Evolutionary conservation across 1,284 basidiomycete species (phyloP), one percentile per base, ranked within the genome.

Genomic region (Mycena citricolor): DNA sequence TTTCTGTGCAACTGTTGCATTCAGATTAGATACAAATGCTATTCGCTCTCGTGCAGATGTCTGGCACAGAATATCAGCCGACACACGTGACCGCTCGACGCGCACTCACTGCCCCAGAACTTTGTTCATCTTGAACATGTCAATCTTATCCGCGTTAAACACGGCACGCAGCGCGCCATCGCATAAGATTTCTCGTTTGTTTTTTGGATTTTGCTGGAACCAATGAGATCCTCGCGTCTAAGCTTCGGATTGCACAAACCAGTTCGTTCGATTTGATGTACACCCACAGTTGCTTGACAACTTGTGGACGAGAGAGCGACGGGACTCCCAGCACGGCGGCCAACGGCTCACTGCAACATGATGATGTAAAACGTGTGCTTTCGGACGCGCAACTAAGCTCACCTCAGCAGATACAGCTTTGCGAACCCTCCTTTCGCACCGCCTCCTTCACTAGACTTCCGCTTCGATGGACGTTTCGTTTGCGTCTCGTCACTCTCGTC

Each of bases 61-160:
- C 52, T 54, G 30, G 24, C 16, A 25, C 13, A 11, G 26, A 25
- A 21, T n/a, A 28, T 17, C n/a, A 31, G 26, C n/a, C 5, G 10
- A 25, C 11, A 34, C n/a, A 29, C 23, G 25, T 7, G 32, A 34
- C 14, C 38, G 28, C 22, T 6, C 32, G 16, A 8, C 30, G 23
- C 20, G 11, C 11, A 76, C 86, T 64, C 57, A 90, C 87, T 81
- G 69, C 63, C 86, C 82, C 45, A 90, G 66, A 29, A 81, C 74
- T 64, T 90, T 87, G 70, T 90, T 91, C 88, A 91, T 91, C 56
- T 72, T 79, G 69, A 91, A 90, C 87, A 90, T 90, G 63, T 87
- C 80, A 41, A 93, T 83, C 59, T 81, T 85, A 54, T 89, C 83
- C 14, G 78, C 76, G 47, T 76, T 77, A 64, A 93, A 92, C 25